These are phyloP conservation scores for Mesembryanthemum crystallinum DNA, from an alignment of 148 eudicot species.

Conservation along the genomic window DNA sequence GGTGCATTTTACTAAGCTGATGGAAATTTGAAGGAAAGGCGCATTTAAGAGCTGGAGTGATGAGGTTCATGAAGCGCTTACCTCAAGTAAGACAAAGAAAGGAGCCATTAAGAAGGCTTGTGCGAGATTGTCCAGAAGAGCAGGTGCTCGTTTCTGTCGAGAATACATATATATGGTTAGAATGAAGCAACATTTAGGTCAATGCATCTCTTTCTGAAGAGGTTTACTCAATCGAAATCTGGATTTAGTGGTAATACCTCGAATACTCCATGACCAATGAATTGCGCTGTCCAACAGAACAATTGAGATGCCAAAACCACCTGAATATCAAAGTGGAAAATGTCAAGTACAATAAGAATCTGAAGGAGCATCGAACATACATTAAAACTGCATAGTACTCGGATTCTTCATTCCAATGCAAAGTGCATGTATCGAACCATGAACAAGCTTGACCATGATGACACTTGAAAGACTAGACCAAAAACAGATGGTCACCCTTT, in stretches of 20 bases:
- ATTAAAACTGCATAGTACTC: neutral
- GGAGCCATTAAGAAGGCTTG: constrained; percentile 92
- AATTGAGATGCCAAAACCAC: constrained; percentile 74
- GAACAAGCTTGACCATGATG: no score
- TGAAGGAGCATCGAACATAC: neutral
- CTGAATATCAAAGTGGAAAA: constrained; percentile 34
- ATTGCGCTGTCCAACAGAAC: constrained; percentile 78
- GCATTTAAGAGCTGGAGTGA: no score
- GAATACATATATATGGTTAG: constrained; percentile 6
- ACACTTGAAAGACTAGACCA: neutral
- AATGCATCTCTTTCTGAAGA: neutral
- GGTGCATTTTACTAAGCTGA: no score
- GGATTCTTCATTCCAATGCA: neutral
- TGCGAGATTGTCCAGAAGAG: constrained; percentile 67
- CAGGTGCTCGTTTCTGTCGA: constrained; percentile 78
- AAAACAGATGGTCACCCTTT: neutral
- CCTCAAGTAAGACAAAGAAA: constrained; percentile 83
- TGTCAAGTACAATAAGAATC: neutral
- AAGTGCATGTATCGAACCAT: neutral
- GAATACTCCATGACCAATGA: constrained; percentile 90
- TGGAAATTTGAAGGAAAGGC: no score
- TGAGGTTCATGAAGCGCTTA: constrained; percentile 29
- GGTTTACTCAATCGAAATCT: neutral
- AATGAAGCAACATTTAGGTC: neutral
- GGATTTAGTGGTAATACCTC: constrained; percentile 49